phyloP scores from a whole-genome alignment of 805 yeast genomes.

The Suhomyces sp. region DNA sequence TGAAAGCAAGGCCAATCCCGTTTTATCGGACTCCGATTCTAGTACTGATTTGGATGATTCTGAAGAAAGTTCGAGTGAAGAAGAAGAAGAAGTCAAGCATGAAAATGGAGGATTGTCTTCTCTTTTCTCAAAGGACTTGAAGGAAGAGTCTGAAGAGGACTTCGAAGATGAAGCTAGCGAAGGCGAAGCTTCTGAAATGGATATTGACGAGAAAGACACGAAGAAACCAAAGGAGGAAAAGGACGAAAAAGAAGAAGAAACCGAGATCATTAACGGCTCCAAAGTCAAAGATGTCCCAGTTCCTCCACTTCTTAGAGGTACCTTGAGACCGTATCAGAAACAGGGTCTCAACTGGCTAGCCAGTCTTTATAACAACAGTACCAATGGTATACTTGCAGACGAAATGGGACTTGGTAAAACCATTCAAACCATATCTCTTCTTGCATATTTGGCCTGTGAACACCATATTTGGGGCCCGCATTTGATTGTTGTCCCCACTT shows the following conservation, averaged over 20 bases:
- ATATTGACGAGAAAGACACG: slow-evolving; percentile 13
- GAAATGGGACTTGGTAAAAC: slow-evolving; percentile 99
- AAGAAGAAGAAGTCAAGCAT: slow-evolving; percentile 7
- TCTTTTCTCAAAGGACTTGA: slow-evolving; percentile 2
- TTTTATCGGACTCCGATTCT: slow-evolving; percentile 17
- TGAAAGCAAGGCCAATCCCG: slow-evolving; percentile 15
- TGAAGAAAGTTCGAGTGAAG: slow-evolving; percentile 6
- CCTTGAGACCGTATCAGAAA: slow-evolving; percentile 85
- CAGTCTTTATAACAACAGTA: slow-evolving; percentile 83
- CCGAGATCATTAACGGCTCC: slow-evolving; percentile 40
- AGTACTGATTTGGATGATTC: slow-evolving; percentile 11
- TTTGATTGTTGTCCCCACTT: slow-evolving; percentile 93
- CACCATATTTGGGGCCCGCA: slow-evolving; percentile 98
- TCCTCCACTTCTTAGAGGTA: slow-evolving; percentile 77
- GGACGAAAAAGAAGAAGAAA: background rate
- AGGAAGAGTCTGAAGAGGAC: slow-evolving; percentile 16
- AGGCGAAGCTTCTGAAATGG: slow-evolving; percentile 8
- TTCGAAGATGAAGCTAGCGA: slow-evolving; percentile 15
- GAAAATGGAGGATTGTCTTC: slow-evolving; percentile 8
- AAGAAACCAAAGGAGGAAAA: slow-evolving; percentile 7
- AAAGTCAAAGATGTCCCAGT: slow-evolving; percentile 63
- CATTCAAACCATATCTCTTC: slow-evolving; percentile 86
- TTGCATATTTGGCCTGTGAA: slow-evolving; percentile 88
- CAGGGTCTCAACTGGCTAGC: slow-evolving; percentile 98
- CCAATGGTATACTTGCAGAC: slow-evolving; percentile 96